These are phyloP conservation scores for Wickerhamiella qilinensis DNA, from an alignment of 805 yeast genomes.

Conservation along the genomic window DNA sequence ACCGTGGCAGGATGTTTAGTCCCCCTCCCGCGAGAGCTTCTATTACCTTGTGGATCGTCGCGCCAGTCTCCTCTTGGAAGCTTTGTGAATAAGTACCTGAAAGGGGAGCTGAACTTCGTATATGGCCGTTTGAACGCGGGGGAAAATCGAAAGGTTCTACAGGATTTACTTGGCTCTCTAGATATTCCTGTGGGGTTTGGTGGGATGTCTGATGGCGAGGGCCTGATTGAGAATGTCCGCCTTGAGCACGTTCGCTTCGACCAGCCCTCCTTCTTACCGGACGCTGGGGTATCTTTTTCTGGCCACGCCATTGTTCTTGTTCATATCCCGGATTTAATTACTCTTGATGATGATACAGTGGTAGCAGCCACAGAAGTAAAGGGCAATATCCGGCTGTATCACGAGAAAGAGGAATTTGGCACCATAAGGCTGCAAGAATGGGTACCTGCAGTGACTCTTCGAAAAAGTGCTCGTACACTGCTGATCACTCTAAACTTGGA, in stretches of 20 bases:
- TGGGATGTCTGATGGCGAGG: constrained; percentile 15
- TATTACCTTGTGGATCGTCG: neutral
- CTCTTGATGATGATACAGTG: constrained; percentile 12
- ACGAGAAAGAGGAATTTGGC: constrained; percentile 28
- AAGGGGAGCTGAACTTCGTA: constrained; percentile 13
- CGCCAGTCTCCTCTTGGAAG: constrained; percentile 17
- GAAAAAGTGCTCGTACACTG: constrained; percentile 16
- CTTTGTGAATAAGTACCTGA: constrained; percentile 15
- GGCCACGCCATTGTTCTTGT: constrained; percentile 16
- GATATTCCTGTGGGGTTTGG: constrained; percentile 8
- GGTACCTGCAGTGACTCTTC: constrained; percentile 25
- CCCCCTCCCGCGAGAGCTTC: neutral
- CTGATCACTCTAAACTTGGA: constrained; percentile 26
- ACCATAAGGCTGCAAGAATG: constrained; percentile 30
- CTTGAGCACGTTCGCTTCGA: constrained; percentile 14
- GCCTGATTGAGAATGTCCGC: constrained; percentile 16
- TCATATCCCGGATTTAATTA: constrained; percentile 14
- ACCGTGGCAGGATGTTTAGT: constrained; percentile 5
- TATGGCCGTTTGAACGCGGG: constrained; percentile 11
- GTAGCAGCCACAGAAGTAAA: constrained; percentile 24
- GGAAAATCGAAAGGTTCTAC: constrained; percentile 9
- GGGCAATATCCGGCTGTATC: constrained; percentile 29
- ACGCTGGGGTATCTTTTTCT: constrained; percentile 8
- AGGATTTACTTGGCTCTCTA: constrained; percentile 6
- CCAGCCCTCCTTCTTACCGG: neutral